phyloP scores from a whole-genome alignment of 306 rosid genomes.

The Fragaria ananassa region DNA sequence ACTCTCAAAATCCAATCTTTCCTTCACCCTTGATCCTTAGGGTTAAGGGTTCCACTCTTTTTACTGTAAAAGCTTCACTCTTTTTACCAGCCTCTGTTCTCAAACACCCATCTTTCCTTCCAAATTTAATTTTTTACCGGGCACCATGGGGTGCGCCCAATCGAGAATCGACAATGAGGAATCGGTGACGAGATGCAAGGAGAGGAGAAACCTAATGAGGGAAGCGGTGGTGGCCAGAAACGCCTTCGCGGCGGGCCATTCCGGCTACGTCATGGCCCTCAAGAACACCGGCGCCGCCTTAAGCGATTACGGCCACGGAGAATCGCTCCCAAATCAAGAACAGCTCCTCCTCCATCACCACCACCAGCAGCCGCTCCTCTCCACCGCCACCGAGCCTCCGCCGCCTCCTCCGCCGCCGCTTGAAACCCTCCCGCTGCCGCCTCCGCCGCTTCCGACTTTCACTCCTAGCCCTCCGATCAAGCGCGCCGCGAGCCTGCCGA shows the following conservation, averaged over 20 bases:
- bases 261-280: slow-evolving; percentile 62
- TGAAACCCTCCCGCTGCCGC: slow-evolving; percentile 53
- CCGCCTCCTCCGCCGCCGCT: slow-evolving; percentile 55
- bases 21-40: not conserved
- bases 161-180: slow-evolving; percentile 86
- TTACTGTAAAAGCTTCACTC: not conserved
- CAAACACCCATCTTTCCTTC: not conserved
- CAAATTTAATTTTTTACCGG: not conserved
- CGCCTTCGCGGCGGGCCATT: slow-evolving; percentile 81
- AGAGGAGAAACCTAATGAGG: slow-evolving; percentile 55
- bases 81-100: not conserved
- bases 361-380: slow-evolving; percentile 29
- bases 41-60: not conserved
- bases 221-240: slow-evolving; percentile 74
- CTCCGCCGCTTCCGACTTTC: slow-evolving; percentile 68
- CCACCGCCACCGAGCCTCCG: slow-evolving; percentile 36
- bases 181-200: slow-evolving; percentile 76
- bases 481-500: slow-evolving; percentile 65
- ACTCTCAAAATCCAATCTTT: not conserved
- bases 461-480: slow-evolving; percentile 55
- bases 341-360: slow-evolving; percentile 24
- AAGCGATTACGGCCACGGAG: slow-evolving; percentile 76
- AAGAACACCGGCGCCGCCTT: slow-evolving; percentile 88
- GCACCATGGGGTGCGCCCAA: slow-evolving; percentile 81
- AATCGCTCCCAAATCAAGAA: slow-evolving; percentile 37